phyloP scores from a whole-genome alignment of 176 grass and related monocot species.

The Cocos nucifera region DNA sequence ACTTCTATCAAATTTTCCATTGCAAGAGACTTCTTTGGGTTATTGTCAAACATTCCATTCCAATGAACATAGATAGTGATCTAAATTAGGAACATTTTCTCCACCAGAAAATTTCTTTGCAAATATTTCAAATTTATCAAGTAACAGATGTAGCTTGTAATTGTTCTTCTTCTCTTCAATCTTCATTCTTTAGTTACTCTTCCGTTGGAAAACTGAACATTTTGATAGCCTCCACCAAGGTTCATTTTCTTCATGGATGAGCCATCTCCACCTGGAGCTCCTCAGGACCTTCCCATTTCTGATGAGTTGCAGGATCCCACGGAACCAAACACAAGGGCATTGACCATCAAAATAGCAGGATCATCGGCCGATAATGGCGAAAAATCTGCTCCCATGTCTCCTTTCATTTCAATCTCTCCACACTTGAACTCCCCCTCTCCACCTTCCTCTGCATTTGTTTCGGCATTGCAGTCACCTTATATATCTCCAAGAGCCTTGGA shows the following conservation, averaged over 20 bases:
- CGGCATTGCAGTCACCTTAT: slow-evolving; percentile 92
- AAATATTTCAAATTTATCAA: no score
- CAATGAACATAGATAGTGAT: no score
- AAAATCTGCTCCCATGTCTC: slow-evolving; percentile 66
- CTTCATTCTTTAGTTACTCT: no score
- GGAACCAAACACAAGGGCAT: slow-evolving; percentile 43
- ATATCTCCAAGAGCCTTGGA: slow-evolving; percentile 73
- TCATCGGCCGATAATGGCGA: slow-evolving; percentile 35
- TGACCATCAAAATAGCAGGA: slow-evolving; percentile 59
- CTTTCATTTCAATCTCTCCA: slow-evolving; percentile 75
- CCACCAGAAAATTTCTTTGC: no score
- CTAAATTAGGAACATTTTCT: no score
- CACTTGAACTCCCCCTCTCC: slow-evolving; percentile 92
- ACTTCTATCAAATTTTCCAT: not conserved
- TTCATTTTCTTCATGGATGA: slow-evolving; percentile 58
- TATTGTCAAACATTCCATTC: no score
- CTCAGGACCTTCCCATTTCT: slow-evolving; percentile 40
- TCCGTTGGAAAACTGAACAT: no score
- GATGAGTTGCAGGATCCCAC: slow-evolving; percentile 17
- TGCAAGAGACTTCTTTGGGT: not conserved
- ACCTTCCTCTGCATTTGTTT: slow-evolving; percentile 88
- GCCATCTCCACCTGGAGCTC: slow-evolving; percentile 18
- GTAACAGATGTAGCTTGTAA: no score
- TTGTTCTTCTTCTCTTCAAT: no score
- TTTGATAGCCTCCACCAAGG: slow-evolving; percentile 13